Percentiles rank a stretch among this genome's conserved stretches.
Evolutionary conservation across 225 moss, liverwort and hornwort species (phyloP).

Genomic region (Anthoceros angustus): DNA sequence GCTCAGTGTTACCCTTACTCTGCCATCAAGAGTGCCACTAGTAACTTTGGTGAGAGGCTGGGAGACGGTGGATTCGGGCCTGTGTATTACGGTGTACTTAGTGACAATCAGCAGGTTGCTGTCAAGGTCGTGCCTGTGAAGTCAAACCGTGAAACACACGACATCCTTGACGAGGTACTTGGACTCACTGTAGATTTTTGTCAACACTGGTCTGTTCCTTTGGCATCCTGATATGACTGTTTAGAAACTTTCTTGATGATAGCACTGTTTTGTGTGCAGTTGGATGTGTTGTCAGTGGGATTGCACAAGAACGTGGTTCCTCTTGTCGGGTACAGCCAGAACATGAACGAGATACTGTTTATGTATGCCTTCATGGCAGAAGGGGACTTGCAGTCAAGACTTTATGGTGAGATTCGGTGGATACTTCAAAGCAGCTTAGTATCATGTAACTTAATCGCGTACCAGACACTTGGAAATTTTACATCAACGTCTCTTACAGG

Average conservation of each 20-base stretch:
- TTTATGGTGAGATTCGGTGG: background rate
- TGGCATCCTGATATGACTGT: too few relatives aligned
- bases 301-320: background rate
- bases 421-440: background rate
- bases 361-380: background rate
- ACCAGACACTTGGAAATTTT: background rate
- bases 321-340: background rate
- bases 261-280: background rate
- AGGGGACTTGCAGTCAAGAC: background rate
- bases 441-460: background rate
- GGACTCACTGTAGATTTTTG: background rate
- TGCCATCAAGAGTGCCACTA: background rate
- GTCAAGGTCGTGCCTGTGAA: conserved; percentile 3
- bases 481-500: background rate
- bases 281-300: conserved; percentile 1
- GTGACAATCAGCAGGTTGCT: conserved; percentile 1
- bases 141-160: background rate
- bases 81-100: conserved; percentile 1
- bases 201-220: too few relatives aligned
- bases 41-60: background rate
- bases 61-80: background rate
- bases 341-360: background rate
- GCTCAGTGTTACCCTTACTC: background rate
- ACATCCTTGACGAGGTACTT: background rate
- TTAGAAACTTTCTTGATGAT: too few relatives aligned